Conservation (phyloP, 2,329 filamentous ascomycete species). For the Neonectria faginata region DNA sequence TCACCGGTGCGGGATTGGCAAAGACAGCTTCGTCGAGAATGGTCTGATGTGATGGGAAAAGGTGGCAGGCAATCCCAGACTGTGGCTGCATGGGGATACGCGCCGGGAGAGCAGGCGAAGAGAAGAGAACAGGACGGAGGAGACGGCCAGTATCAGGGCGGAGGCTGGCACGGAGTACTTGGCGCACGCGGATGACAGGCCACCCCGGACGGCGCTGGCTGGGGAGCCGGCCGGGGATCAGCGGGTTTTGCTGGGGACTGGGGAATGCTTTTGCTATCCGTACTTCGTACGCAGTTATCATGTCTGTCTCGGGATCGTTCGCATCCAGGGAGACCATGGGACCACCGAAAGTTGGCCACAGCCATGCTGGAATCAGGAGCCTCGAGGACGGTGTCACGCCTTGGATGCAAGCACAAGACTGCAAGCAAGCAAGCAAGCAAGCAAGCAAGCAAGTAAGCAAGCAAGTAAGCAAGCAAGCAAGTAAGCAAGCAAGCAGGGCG, state of each 20-base stretch:
- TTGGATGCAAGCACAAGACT: background rate
- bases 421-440: too few relatives aligned
- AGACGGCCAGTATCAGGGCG: slow-evolving; percentile 32
- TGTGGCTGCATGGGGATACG: slow-evolving; percentile 44
- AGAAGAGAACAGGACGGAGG: slow-evolving; percentile 1
- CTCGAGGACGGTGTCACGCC: background rate
- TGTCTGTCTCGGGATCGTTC: background rate
- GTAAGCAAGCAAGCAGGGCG: too few relatives aligned
- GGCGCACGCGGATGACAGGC: slow-evolving; percentile 7
- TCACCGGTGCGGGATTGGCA: slow-evolving; percentile 28
- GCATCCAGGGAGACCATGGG: background rate
- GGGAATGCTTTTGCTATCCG: slow-evolving; percentile 4
- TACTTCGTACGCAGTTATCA: too few relatives aligned
- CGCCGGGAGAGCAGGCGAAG: slow-evolving; percentile 33
- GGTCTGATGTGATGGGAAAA: slow-evolving; percentile 42
- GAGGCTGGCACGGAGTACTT: slow-evolving; percentile 42
- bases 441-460: too few relatives aligned
- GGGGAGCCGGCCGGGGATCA: slow-evolving; percentile 34
- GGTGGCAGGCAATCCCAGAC: slow-evolving; percentile 38
- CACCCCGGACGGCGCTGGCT: slow-evolving; percentile 31
- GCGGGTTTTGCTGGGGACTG: slow-evolving; percentile 30
- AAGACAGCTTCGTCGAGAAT: slow-evolving; percentile 31
- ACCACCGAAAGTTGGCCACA: background rate
- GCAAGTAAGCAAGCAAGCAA: too few relatives aligned
- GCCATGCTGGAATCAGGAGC: background rate